Conservation (phyloP, 2,329 filamentous ascomycete species). For the Ceratocystis colombiana region DNA sequence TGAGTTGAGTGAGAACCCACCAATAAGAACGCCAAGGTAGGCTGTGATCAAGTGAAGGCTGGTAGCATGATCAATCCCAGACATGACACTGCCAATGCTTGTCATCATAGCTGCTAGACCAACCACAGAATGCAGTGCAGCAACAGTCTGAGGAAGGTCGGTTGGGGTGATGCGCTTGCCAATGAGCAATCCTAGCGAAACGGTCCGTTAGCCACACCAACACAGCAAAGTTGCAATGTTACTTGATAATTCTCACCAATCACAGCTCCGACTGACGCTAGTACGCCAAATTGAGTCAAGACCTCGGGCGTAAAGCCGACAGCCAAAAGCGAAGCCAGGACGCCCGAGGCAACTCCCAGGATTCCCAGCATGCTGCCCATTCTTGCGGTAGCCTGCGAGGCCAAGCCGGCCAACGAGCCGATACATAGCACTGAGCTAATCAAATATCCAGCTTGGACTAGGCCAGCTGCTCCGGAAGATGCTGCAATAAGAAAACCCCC, state of each 20-base stretch:
- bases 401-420: constrained; percentile 68
- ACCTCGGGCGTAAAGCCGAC: constrained; percentile 72
- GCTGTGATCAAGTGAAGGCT: constrained; percentile 76
- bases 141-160: constrained; percentile 79
- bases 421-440: constrained; percentile 79
- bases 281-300: constrained; percentile 65
- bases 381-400: constrained; percentile 71
- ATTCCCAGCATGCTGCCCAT: constrained; percentile 81
- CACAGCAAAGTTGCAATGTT: constrained; percentile 23
- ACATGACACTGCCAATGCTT: constrained; percentile 77
- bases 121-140: constrained; percentile 80
- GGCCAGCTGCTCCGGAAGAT: constrained; percentile 68
- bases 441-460: constrained; percentile 80
- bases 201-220: constrained; percentile 21
- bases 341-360: constrained; percentile 71
- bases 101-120: constrained; percentile 81
- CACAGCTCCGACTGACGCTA: constrained; percentile 62
- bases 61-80: constrained; percentile 57
- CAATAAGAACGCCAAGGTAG: constrained; percentile 77
- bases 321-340: constrained; percentile 70
- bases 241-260: constrained; percentile 36
- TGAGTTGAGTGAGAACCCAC: constrained; percentile 31
- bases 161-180: constrained; percentile 81
- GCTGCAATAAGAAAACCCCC: constrained; percentile 73
- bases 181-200: constrained; percentile 54